Evolutionary conservation across 1,139 yeast species (phyloP).

Genomic region (Saccharomyces uvarum): DNA sequence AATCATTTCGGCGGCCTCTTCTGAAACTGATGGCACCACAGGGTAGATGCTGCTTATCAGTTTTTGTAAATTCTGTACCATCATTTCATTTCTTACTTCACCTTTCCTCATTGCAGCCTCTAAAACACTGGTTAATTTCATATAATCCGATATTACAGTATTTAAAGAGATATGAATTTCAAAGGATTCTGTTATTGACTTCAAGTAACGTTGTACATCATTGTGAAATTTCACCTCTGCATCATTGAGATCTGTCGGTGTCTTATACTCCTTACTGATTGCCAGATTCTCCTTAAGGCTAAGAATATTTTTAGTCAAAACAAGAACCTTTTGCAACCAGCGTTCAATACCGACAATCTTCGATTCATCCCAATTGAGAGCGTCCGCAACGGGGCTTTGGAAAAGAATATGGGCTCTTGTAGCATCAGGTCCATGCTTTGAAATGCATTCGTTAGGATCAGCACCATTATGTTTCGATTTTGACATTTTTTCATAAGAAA

Average conservation of each 20-base stretch:
- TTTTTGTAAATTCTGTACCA: conserved; percentile 42
- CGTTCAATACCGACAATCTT: conserved; percentile 82
- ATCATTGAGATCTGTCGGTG: conserved; percentile 30
- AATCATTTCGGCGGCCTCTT: conserved; percentile 68
- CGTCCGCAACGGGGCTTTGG: conserved; percentile 82
- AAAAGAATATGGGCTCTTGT: conserved; percentile 90
- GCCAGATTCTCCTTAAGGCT: conserved; percentile 10
- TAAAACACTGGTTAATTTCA: conserved; percentile 68
- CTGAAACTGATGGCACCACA: conserved; percentile 59
- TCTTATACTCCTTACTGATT: conserved; percentile 10
- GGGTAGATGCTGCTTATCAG: conserved; percentile 44
- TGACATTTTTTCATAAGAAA: conserved; percentile 86
- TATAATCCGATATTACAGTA: conserved; percentile 80
- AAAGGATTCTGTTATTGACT: conserved; percentile 51
- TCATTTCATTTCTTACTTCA: conserved; percentile 31
- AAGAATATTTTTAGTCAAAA: conserved; percentile 30
- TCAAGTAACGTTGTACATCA: conserved; percentile 44
- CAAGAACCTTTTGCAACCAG: conserved; percentile 64
- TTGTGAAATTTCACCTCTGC: conserved; percentile 53
- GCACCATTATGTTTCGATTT: conserved; percentile 92
- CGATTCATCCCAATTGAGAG: conserved; percentile 80
- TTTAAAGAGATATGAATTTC: conserved; percentile 58
- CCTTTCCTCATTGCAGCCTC: conserved; percentile 35
- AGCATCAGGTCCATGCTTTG: conserved; percentile 86
- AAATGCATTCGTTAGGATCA: conserved; percentile 73